Conservation (phyloP, 345 rosid genomes). For the Lumnitzera littorea region DNA sequence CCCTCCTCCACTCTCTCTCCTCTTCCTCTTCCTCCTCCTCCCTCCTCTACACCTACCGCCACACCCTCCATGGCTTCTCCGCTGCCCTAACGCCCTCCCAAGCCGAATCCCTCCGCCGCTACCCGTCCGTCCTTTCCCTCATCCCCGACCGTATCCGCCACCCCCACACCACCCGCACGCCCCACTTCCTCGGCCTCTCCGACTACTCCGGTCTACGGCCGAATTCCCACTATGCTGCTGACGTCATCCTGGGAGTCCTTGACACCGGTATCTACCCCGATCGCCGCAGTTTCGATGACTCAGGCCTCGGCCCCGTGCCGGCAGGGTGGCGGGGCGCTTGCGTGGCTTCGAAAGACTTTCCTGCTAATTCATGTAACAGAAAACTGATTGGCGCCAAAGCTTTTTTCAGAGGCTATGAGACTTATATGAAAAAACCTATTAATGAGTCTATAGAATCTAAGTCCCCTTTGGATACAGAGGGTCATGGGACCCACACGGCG, state of each 20-base stretch:
- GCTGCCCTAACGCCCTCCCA: slow-evolving; percentile 54
- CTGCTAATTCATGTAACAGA: slow-evolving; percentile 53
- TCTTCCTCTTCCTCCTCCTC: slow-evolving; percentile 38
- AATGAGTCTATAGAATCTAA: slow-evolving; percentile 39
- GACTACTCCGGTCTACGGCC: slow-evolving; percentile 56
- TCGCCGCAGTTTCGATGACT: slow-evolving; percentile 56
- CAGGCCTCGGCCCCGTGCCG: slow-evolving; percentile 43
- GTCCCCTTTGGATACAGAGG: slow-evolving; percentile 80
- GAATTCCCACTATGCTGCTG: slow-evolving; percentile 56
- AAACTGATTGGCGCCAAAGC: slow-evolving; percentile 85
- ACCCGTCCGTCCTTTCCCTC: slow-evolving; percentile 56
- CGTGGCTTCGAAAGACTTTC: slow-evolving; percentile 52
- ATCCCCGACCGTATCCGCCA: slow-evolving; percentile 56
- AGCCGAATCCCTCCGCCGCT: slow-evolving; percentile 29
- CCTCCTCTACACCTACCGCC: slow-evolving; percentile 66
- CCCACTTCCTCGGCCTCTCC: slow-evolving; percentile 62
- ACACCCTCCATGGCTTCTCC: slow-evolving; percentile 66
- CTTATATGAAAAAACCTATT: slow-evolving; percentile 24
- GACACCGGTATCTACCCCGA: slow-evolving; percentile 92
- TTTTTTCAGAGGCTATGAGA: slow-evolving; percentile 47
- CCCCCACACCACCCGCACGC: slow-evolving; percentile 84
- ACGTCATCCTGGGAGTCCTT: slow-evolving; percentile 65
- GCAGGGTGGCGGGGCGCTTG: slow-evolving; percentile 62
- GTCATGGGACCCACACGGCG: slow-evolving; percentile 88
- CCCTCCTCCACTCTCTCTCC: slow-evolving; percentile 55